A percentile compares a stretch with the other conserved stretches of the same genome.
phyloP scores from a whole-genome alignment of 768 basidiomycete genomes.

The Tylopilus vinaceipallidus region DNA sequence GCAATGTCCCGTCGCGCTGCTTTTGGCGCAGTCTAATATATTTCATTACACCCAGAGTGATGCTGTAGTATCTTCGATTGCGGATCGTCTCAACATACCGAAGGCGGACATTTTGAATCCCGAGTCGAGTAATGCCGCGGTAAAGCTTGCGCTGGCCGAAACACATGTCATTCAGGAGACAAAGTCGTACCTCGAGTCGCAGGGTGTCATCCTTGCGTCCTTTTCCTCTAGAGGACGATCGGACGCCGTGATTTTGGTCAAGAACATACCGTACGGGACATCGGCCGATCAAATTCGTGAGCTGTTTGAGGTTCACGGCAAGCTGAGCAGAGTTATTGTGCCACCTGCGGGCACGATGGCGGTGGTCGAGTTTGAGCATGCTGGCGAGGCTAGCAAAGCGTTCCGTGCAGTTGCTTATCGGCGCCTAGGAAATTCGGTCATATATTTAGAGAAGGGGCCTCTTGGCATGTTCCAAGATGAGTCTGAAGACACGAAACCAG shows the following conservation, averaged over 20 bases:
- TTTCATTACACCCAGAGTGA: conserved; percentile 62
- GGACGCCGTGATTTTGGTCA: conserved; percentile 84
- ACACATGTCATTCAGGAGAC: conserved; percentile 96
- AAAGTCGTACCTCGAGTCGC: conserved; percentile 80
- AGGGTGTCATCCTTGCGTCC: conserved; percentile 63
- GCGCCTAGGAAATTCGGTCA: conserved; percentile 81
- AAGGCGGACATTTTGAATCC: conserved; percentile 90
- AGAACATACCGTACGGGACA: conserved; percentile 95
- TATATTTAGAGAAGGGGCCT: conserved; percentile 94
- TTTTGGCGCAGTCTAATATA: conserved; percentile 22
- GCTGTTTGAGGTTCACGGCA: conserved; percentile 76
- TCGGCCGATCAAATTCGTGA: conserved; percentile 70
- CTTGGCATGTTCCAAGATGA: conserved; percentile 70
- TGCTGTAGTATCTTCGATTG: conserved; percentile 88
- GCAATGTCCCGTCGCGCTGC: conserved; percentile 15
- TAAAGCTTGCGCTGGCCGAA: conserved; percentile 94
- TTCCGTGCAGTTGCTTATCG: conserved; percentile 85
- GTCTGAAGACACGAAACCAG: conserved; percentile 26
- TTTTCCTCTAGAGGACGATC: conserved; percentile 58
- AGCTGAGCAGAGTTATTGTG: conserved; percentile 67
- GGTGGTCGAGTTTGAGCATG: conserved; percentile 79
- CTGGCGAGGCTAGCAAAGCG: conserved; percentile 68
- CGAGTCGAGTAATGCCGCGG: conserved; percentile 77
- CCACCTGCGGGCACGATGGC: conserved; percentile 94
- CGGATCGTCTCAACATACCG: conserved; percentile 80